Percentiles rank a stretch among this genome's conserved stretches.
Evolutionary conservation across 2,329 filamentous ascomycete species (phyloP).

Genomic region (Ascosphaera pollenicola): DNA sequence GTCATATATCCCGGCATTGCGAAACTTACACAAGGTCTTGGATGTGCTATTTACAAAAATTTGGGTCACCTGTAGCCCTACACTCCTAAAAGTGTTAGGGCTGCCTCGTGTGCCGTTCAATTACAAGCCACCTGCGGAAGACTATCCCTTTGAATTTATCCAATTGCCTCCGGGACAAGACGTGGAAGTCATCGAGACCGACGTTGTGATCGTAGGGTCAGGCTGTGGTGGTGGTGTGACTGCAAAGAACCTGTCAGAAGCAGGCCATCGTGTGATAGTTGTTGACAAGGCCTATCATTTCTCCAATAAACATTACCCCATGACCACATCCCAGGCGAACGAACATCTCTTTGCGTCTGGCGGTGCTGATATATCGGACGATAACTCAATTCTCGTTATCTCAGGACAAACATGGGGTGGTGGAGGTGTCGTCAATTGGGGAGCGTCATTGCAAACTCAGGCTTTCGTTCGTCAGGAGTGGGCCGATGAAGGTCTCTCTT

Average conservation of each 20-base stretch:
- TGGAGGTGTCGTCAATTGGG: slow-evolving; percentile 79
- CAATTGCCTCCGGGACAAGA: slow-evolving; percentile 30
- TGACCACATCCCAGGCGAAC: slow-evolving; percentile 39
- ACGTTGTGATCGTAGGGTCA: slow-evolving; percentile 69
- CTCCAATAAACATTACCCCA: slow-evolving; percentile 48
- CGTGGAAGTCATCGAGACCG: slow-evolving; percentile 45
- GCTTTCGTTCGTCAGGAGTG: slow-evolving; percentile 61
- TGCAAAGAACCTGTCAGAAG: slow-evolving; percentile 61
- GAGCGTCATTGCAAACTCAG: slow-evolving; percentile 43
- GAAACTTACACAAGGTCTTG: slow-evolving; percentile 27
- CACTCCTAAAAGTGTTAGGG: slow-evolving; percentile 27
- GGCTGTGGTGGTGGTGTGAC: slow-evolving; percentile 68
- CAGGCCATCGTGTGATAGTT: slow-evolving; percentile 53
- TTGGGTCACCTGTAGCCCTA: slow-evolving; percentile 31
- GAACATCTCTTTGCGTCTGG: slow-evolving; percentile 48
- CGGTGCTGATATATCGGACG: slow-evolving; percentile 33
- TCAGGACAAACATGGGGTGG: slow-evolving; percentile 62
- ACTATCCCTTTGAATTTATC: slow-evolving; percentile 33
- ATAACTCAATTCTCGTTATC: slow-evolving; percentile 36
- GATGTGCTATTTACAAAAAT: slow-evolving; percentile 27
- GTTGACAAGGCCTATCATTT: slow-evolving; percentile 69
- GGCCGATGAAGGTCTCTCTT: slow-evolving; percentile 44
- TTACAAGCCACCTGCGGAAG: slow-evolving; percentile 27
- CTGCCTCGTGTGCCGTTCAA: slow-evolving; percentile 33
- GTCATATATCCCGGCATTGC: slow-evolving; percentile 29